phyloP scores from a whole-genome alignment of 768 basidiomycete species.

The Arthromyces matolae region DNA sequence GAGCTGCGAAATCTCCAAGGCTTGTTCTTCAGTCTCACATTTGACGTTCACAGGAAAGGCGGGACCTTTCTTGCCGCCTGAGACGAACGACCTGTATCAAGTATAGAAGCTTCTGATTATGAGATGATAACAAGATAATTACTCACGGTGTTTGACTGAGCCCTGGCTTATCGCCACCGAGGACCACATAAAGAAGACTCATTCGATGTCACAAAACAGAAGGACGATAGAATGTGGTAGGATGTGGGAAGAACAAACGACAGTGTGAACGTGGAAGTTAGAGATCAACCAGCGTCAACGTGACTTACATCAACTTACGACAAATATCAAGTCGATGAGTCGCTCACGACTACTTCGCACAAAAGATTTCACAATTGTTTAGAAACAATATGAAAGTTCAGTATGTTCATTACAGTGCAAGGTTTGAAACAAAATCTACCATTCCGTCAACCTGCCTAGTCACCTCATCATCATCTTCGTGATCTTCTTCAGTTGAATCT shows the following conservation, averaged over 20 bases:
- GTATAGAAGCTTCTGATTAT: neutral
- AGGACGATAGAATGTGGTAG: too few species aligned
- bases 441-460: neutral
- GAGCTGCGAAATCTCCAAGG: too few species aligned
- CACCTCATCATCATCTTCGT: neutral
- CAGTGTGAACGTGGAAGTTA: too few species aligned
- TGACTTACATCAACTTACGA: too few species aligned
- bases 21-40: too few species aligned
- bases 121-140: neutral
- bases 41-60: neutral
- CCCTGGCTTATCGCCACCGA: too few species aligned
- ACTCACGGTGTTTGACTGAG: neutral
- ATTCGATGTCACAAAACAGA: neutral
- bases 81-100: neutral
- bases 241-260: too few species aligned
- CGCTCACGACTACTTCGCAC: too few species aligned
- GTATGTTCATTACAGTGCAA: neutral
- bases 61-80: neutral
- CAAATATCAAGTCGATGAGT: too few species aligned
- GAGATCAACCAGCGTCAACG: too few species aligned
- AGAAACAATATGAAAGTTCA: neutral
- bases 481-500: neutral
- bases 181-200: neutral
- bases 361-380: too few species aligned
- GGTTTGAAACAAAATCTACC: neutral